These are phyloP conservation scores for Aspergillus hortae DNA, from an alignment of 2,329 filamentous ascomycete genomes.

Conservation along the genomic window DNA sequence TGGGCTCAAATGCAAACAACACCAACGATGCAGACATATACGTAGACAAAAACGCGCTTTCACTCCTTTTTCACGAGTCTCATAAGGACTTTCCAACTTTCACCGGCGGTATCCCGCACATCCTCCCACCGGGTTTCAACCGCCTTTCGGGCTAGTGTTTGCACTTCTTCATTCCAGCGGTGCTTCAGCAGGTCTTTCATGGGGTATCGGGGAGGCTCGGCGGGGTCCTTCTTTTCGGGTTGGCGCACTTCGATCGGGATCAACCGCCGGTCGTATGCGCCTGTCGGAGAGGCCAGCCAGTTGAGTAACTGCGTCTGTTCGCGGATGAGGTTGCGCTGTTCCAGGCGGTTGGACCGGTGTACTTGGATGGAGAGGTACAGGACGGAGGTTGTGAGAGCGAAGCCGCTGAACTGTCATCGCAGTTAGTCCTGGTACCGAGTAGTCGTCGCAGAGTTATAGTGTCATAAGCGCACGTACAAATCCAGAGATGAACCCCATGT, in stretches of 20 bases:
- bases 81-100: constrained; percentile 51
- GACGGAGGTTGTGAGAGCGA: constrained; percentile 69
- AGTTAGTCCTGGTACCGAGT: constrained; percentile 6
- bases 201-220: constrained; percentile 32
- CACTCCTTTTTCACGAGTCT: constrained; percentile 32
- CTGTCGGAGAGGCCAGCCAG: constrained; percentile 33
- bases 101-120: constrained; percentile 46
- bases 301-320: constrained; percentile 43
- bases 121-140: constrained; percentile 64
- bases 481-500: constrained; percentile 41
- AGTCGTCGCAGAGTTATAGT: not conserved
- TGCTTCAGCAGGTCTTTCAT: constrained; percentile 69
- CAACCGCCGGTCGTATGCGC: constrained; percentile 33
- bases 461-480: constrained; percentile 55
- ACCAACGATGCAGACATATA: constrained; percentile 3
- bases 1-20: constrained; percentile 2
- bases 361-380: constrained; percentile 69
- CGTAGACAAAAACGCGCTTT: constrained; percentile 4
- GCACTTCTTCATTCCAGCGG: constrained; percentile 72
- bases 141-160: constrained; percentile 62
- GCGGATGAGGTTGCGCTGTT: constrained; percentile 43
- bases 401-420: constrained; percentile 62
- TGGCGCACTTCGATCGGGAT: constrained; percentile 11
- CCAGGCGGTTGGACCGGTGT: constrained; percentile 64
- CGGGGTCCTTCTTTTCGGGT: not conserved